phyloP scores from a whole-genome alignment of 352 stramenopile genomes.

The Globisporangium viniferum region DNA sequence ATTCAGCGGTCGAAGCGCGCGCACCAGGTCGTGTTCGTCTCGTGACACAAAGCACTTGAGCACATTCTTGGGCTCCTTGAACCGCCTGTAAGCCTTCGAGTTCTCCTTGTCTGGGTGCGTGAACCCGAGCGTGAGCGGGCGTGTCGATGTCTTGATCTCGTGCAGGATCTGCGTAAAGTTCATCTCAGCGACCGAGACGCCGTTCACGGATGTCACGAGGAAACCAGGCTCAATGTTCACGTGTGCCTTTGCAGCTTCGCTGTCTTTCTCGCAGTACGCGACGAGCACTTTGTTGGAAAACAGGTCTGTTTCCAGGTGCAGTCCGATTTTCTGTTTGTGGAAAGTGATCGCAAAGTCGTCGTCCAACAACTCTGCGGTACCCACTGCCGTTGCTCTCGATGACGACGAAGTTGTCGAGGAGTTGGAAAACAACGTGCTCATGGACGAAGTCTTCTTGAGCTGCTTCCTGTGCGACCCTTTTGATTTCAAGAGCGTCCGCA shows the following conservation, averaged over 20 bases:
- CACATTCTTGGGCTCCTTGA: conserved; percentile 51
- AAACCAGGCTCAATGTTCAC: conserved; percentile 50
- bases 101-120: conserved; percentile 25
- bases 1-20: conserved; percentile 46
- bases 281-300: conserved; percentile 60
- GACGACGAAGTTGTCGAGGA: conserved; percentile 3
- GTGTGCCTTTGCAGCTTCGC: conserved; percentile 40
- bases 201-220: conserved; percentile 67
- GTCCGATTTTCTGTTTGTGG: conserved; percentile 49
- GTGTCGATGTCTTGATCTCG: conserved; percentile 42
- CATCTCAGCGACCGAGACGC: conserved; percentile 32
- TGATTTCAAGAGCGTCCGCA: conserved; percentile 8
- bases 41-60: conserved; percentile 46
- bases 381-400: conserved; percentile 6
- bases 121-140: conserved; percentile 62
- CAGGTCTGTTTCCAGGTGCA: conserved; percentile 68
- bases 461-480: conserved; percentile 7
- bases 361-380: conserved; percentile 2
- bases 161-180: conserved; percentile 47
- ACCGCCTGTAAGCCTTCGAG: conserved; percentile 30
- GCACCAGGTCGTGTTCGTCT: conserved; percentile 43
- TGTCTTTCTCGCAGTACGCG: conserved; percentile 58
- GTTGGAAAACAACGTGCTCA: conserved; percentile 21
- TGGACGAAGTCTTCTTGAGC: conserved; percentile 30
- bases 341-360: conserved; percentile 65